These are phyloP conservation scores for Leishmania turanica DNA, from an alignment of 208 protist genomes.

Conservation along the genomic window DNA sequence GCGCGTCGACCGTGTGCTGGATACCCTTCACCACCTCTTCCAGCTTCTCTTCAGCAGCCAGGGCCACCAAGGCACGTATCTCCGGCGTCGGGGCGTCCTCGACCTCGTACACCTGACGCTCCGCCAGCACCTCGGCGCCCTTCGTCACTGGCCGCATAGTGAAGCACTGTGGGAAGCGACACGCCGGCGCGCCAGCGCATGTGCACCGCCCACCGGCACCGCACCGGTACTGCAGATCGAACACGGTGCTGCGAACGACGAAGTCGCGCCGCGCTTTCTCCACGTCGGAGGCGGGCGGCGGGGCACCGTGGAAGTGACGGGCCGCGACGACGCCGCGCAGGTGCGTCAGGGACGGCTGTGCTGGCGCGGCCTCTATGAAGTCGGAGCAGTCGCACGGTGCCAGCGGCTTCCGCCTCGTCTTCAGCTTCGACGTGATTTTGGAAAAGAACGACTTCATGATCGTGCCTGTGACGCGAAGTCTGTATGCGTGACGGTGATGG, in stretches of 20 bases:
- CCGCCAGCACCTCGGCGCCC: conserved; percentile 69
- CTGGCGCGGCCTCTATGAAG: conserved; percentile 46
- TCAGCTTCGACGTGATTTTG: conserved; percentile 43
- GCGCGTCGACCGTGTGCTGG: conserved; percentile 39
- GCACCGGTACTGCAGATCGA: conserved; percentile 79
- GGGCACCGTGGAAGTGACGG: conserved; percentile 31
- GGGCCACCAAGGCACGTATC: conserved; percentile 48
- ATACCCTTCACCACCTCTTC: conserved; percentile 62
- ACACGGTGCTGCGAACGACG: conserved; percentile 53
- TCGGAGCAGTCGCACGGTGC: conserved; percentile 71
- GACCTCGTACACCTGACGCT: conserved; percentile 62
- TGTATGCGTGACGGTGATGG: conserved; percentile 3
- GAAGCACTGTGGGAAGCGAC: conserved; percentile 81
- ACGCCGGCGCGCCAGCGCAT: conserved; percentile 39
- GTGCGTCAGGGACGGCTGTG: conserved; percentile 40
- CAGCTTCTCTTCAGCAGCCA: conserved; percentile 55
- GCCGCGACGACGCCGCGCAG: conserved; percentile 49
- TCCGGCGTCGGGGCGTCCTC: conserved; percentile 53
- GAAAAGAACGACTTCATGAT: conserved; percentile 72
- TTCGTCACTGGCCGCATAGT: conserved; percentile 76
- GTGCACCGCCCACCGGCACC: conserved; percentile 76
- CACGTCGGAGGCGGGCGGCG: conserved; percentile 23
- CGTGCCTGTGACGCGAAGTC: not conserved
- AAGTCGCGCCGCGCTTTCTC: conserved; percentile 37
- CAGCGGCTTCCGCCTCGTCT: conserved; percentile 47